Base-by-base conservation (phyloP, 169 alveolate genomes). In the Theileria annulata region DNA sequence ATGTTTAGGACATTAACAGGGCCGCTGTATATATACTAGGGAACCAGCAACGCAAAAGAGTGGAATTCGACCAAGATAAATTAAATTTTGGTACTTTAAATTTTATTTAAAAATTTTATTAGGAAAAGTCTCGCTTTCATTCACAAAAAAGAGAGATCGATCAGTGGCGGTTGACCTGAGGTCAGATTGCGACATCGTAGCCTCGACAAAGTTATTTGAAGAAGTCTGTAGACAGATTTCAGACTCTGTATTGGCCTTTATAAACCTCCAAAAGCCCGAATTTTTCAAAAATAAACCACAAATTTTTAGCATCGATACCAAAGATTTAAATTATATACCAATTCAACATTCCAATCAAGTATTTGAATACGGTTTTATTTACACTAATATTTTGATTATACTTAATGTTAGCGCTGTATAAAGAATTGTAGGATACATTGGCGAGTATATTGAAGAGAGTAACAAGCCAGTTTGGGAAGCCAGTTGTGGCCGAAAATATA, bases 111-210 rank as follows among this genome's bases (percentile, higher is more conserved):
- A 64, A 28, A 48, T 5, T 0, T 51, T 19, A n/a, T n/a, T 21
- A 82, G 86, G 88, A 47, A 82, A 68, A 75, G 59, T 71, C 8
- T 84, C 75, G 0, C 9, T 76, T 15, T 33, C 31, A 3, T 73
- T 49, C 42, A 48, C 47, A 58, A 0, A 25, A 5, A 28, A 23
- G 0, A 33, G 67, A 25, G 42, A 30, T 2, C 37, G 25, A 28
- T 33, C 85, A 5, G 85, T 64, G 0, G 67, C 54, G 9, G 66
- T 76, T 54, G 85, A 75, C 56, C 31, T 82, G 51, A 42, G 37
- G 35, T 75, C 84, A 28, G 76, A 82, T 47, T 82, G 88, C 27
- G 85, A 76, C 64, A 63, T 82, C 74, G 68, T 82, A 1, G 71
- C 85, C 6, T 75, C 88, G 10, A 82, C 84, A 17, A 21, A 68